Conservation (phyloP, 2,329 filamentous ascomycete genomes). For the Penicillium concentricum region DNA sequence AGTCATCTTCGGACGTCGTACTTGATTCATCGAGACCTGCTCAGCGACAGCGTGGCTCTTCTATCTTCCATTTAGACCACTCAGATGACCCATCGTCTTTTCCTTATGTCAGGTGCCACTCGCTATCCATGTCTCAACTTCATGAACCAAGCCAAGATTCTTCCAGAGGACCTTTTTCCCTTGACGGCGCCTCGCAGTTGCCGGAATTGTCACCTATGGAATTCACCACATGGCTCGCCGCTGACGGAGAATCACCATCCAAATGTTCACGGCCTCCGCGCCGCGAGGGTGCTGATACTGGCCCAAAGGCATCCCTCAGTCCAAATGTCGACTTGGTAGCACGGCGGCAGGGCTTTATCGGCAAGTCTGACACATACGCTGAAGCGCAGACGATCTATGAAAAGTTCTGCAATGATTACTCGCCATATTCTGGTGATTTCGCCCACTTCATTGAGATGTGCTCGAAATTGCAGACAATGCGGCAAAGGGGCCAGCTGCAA, state of each 20-base stretch:
- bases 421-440: constrained; percentile 39
- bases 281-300: background rate
- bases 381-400: constrained; percentile 33
- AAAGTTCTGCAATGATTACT: constrained; percentile 42
- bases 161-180: background rate
- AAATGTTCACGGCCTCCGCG: constrained; percentile 6
- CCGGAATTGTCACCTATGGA: constrained; percentile 1
- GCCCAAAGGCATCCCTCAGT: background rate
- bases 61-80: constrained; percentile 5
- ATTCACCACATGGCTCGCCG: constrained; percentile 15
- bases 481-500: constrained; percentile 29
- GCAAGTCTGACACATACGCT: constrained; percentile 15
- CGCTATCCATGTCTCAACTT: constrained; percentile 5
- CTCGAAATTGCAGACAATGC: constrained; percentile 34
- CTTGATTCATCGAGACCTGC: constrained; percentile 27
- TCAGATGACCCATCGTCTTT: constrained; percentile 16
- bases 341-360: constrained; percentile 25
- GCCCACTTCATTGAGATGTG: constrained; percentile 42
- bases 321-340: constrained; percentile 17
- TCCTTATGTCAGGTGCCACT: constrained; percentile 22
- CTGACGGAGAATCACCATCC: constrained; percentile 12
- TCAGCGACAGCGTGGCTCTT: constrained; percentile 15
- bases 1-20: constrained; percentile 20
- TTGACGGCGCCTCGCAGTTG: background rate
- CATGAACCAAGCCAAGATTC: constrained; percentile 7